Base-by-base conservation (phyloP, 768 basidiomycete genomes). In the Auriscalpium vulgare region DNA sequence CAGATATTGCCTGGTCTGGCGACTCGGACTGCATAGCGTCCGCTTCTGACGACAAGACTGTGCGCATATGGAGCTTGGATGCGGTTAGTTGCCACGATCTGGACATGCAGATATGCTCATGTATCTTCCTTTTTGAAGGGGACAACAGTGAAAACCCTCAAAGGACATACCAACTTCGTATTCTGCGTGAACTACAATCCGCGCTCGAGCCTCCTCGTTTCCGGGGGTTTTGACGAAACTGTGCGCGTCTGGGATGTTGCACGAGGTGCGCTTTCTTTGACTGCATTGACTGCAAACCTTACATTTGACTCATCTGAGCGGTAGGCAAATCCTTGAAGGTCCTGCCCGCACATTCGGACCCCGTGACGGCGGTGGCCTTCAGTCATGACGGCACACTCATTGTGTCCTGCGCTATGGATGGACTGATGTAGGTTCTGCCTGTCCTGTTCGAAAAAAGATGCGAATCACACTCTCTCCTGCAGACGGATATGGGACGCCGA, bases 401-500 rank as follows among this genome's bases (percentile, higher is more conserved):
- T 29, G 88, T 92, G 2, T 95, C 93, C 16, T 91, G 90, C 63
- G 91, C 93, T 10, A 95, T 94, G 87, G 97, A 99, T 69, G 97
- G 95, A 6, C 72, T 98, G 45, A 95, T 98, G 97, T 97, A 61
- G 71, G 87, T 37, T 35, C 34, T 40, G 7, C 16, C 36, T n/a
- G 35, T 14, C n/a, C 38, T 50, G 37, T 13, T 13, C 9, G 11
- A 23, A 23, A n/a, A 7, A 34, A n/a, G 23, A 55, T 49, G 47
- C 43, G 57, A 44, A 52, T 40, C 3, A 21, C 53, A 45, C 37
- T 46, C 49, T 48, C 43, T 40, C 19, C 19, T 43, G 14, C 65
- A 99, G 95, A 67, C 95, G 97, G 56, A 83, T 98, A 57, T 99
- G 97, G 97, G 95, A 99, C 66, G 86, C 91, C 0, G 85, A 94